These are phyloP conservation scores for Porphyrellus sp. DNA, from an alignment of 1,284 basidiomycete genomes.

Conservation along the genomic window DNA sequence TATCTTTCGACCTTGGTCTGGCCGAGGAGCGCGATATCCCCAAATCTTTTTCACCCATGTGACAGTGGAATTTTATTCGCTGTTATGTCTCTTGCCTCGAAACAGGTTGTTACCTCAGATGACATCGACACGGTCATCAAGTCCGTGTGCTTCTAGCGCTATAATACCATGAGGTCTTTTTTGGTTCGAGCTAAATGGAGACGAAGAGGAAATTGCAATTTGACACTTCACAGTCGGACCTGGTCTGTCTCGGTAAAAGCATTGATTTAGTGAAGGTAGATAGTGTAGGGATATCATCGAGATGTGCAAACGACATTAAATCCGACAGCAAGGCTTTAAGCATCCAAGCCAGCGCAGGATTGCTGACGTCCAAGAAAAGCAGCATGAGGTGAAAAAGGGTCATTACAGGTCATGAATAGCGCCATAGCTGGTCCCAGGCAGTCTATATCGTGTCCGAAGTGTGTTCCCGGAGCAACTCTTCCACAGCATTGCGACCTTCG, in stretches of 20 bases:
- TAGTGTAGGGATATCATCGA: slow-evolving; percentile 34
- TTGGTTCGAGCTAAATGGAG: background rate
- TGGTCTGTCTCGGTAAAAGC: background rate
- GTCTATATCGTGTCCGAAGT: slow-evolving; percentile 18
- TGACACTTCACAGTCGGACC: background rate
- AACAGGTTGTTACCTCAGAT: background rate
- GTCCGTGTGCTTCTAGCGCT: background rate
- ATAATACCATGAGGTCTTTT: background rate
- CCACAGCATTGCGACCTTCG: slow-evolving; percentile 64
- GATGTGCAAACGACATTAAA: slow-evolving; percentile 17
- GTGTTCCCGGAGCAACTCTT: slow-evolving; percentile 57
- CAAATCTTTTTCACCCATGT: background rate
- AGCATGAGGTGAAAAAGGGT: background rate
- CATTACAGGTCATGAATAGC: slow-evolving; percentile 11
- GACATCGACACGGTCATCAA: background rate
- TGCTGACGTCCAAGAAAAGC: slow-evolving; percentile 11
- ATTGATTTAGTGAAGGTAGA: slow-evolving; percentile 18
- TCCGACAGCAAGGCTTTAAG: slow-evolving; percentile 9
- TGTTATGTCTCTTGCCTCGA: background rate
- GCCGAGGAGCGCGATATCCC: background rate
- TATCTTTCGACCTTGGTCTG: background rate
- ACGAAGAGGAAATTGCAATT: background rate
- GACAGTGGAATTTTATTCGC: background rate
- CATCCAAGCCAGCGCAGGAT: slow-evolving; percentile 3
- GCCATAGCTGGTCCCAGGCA: background rate